phyloP scores from a whole-genome alignment of 129 eudicot genomes.

The Flaveria linearis region DNA sequence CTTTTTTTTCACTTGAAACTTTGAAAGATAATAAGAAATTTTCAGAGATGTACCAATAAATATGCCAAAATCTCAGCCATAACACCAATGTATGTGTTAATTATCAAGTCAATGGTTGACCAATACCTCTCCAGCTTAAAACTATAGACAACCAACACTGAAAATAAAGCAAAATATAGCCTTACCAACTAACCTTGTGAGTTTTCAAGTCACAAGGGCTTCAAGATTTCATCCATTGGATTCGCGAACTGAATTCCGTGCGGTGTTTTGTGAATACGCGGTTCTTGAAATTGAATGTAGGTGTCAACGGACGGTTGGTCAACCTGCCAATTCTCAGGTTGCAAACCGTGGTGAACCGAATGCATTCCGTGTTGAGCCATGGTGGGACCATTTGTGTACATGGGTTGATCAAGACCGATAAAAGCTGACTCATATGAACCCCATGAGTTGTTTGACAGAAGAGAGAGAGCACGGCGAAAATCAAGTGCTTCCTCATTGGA shows the following conservation, averaged over 20 bases:
- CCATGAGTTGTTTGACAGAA: conserved; percentile 90
- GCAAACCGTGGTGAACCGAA: conserved; percentile 46
- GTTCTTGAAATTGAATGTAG: conserved; percentile 42
- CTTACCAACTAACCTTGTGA: conserved; percentile 10
- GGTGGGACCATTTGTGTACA: conserved; percentile 38
- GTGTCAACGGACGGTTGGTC: conserved; percentile 42
- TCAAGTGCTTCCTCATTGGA: conserved; percentile 40
- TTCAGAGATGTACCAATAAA: conserved; percentile 16
- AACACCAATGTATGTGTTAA: conserved; percentile 8
- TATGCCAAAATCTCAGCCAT: conserved; percentile 30
- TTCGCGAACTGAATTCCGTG: conserved; percentile 25
- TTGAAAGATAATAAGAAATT: neutral
- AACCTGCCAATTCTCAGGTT: conserved; percentile 57
- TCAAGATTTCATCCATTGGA: conserved; percentile 34
- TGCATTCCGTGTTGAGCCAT: conserved; percentile 39
- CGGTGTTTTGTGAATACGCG: conserved; percentile 35
- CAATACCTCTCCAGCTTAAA: neutral
- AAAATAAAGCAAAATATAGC: conserved; percentile 8
- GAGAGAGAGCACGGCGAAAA: conserved; percentile 96
- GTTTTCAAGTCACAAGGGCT: conserved; percentile 33
- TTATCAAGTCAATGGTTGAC: conserved; percentile 19
- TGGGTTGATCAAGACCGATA: conserved; percentile 36
- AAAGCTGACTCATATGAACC: conserved; percentile 50
- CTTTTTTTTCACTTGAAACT: neutral
- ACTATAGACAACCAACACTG: conserved; percentile 9